Evolutionary conservation across 1,284 basidiomycete species (phyloP).

Genomic region (Grifola frondosa): DNA sequence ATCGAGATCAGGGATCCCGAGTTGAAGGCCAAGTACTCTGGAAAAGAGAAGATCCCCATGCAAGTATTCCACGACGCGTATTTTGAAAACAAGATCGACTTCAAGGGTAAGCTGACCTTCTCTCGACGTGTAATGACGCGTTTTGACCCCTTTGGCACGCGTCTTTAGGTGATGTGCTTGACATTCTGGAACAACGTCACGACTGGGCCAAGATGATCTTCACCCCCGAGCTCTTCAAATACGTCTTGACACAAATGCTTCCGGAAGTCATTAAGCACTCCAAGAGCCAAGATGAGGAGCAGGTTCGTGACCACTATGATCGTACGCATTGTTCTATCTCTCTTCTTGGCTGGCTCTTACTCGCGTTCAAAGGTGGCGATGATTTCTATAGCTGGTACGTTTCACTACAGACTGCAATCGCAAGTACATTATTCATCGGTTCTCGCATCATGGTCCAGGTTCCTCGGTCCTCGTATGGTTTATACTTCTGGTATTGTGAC

Average conservation of each 20-base stretch:
- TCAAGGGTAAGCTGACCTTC: conserved; percentile 68
- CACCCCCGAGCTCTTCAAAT: conserved; percentile 89
- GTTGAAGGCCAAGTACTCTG: conserved; percentile 77
- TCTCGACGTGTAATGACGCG: conserved; percentile 9
- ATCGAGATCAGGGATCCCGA: conserved; percentile 87
- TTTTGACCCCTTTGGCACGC: conserved; percentile 12
- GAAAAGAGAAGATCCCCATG: conserved; percentile 94
- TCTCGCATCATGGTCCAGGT: too few species aligned
- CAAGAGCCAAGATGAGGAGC: conserved; percentile 89
- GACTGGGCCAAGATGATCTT: conserved; percentile 94
- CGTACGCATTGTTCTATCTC: conserved; percentile 43
- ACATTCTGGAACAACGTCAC: conserved; percentile 91
- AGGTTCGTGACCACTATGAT: conserved; percentile 97
- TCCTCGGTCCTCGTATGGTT: conserved; percentile 95
- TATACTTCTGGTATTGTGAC: conserved; percentile 94
- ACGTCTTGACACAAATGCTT: conserved; percentile 85
- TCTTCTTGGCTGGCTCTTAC: conserved; percentile 21
- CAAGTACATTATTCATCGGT: too few species aligned
- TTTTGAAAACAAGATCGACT: conserved; percentile 95
- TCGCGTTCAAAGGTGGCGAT: conserved; percentile 60
- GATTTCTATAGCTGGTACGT: conserved; percentile 88
- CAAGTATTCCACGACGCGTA: conserved; percentile 97
- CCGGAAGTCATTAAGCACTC: conserved; percentile 95
- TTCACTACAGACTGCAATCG: too few species aligned
- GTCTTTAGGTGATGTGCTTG: conserved; percentile 83